Base-by-base conservation (phyloP, 345 rosid genomes). In the Combretum micranthum region DNA sequence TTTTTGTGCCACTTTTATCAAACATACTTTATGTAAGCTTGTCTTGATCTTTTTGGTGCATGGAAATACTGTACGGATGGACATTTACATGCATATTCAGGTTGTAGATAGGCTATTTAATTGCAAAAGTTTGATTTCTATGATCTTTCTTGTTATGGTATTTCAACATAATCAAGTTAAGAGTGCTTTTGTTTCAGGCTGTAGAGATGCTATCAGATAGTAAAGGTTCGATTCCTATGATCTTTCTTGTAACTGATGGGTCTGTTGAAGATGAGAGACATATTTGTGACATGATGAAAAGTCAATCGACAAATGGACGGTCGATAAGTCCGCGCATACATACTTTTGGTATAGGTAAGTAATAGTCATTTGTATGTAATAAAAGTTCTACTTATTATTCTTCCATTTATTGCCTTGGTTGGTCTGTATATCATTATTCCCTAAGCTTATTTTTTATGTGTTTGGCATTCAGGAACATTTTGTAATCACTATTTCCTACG, bases 241-340 rank as follows among this genome's bases (percentile, higher is more conserved):
- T 93, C 67, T 82, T 93, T 67, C 86, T 93, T 63, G 66, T 93
- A 57, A 89, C 95, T 23, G 97, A 93, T 76, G 99, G 99, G 56
- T 68, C 94, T 67, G 90, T 93, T 61, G 97, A 93, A 75, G 85
- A 93, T 73, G 99, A 89, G 71, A 80, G 82, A 70, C 79, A 77
- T 32, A 85, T 93, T 52, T 89, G 92, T 70, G 83, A 85, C 57
- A 66, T 59, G 43, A 76, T 89, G 77, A 83, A 82, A 78, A 89
- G 69, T 70, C 72, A 55, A 60, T 61, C 79, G 42, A 72, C 59
- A 49, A 77, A 72, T 60, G 75, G 69, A 67, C 80, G 80, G 69
- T 65, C 75, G 47, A 71, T 77, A 46, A 50, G 47, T 77, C 96
- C 91, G 49, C 88, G 90, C 15, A 75, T 88, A 70, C 75, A 72